Evolutionary conservation across 129 eudicot genomes (phyloP), one percentile per base, ranked within the genome.

Genomic region (Escallonia rubra): DNA sequence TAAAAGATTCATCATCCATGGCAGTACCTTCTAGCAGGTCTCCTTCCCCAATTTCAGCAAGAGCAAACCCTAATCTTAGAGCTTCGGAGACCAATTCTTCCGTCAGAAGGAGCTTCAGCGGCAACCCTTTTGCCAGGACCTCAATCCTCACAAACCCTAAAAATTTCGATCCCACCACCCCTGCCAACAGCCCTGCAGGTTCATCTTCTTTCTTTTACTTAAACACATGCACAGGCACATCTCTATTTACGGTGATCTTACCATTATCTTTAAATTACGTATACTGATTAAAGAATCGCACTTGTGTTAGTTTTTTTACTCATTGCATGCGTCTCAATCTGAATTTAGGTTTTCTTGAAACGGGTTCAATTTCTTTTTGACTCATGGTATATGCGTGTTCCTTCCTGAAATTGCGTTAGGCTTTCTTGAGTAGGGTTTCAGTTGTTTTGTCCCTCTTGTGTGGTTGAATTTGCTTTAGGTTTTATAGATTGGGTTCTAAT

Each of bases 121-220:
- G 85, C 50, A 83, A 63, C 78, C 85, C 89, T 55, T 70, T 77
- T 78, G 45, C 75, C 4, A 87, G 78, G 54, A 87, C 92, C 52
- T 82, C 88, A 7, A 10, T 72, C 61, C 76, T 72, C 57, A 63
- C 78, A 7, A 83, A 81, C 67, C 85, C 85, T 13, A 81, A 78
- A 66, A 57, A 52, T 23, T 66, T 80, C 45, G 71, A 72, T 47
- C 80, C 87, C 39, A 67, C 52, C 16, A 83, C 90, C n/a, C 90
- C 96, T 59, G 95, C 90, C 34, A 91, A 87, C 74, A 82, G 86
- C 77, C 90, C 97, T 43, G 82, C 88, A 79, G 96, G 98, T 91
- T 61, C 8, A 23, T 43, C 58, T 4, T 13, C 40, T 23, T 58
- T n/a, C 5, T 39, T 53, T 23, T 23, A n/a, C 1, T 23, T 23